Evolutionary conservation across 495 filamentous ascomycete species (phyloP).

Genomic region (Hyaloscypha hepaticicola): DNA sequence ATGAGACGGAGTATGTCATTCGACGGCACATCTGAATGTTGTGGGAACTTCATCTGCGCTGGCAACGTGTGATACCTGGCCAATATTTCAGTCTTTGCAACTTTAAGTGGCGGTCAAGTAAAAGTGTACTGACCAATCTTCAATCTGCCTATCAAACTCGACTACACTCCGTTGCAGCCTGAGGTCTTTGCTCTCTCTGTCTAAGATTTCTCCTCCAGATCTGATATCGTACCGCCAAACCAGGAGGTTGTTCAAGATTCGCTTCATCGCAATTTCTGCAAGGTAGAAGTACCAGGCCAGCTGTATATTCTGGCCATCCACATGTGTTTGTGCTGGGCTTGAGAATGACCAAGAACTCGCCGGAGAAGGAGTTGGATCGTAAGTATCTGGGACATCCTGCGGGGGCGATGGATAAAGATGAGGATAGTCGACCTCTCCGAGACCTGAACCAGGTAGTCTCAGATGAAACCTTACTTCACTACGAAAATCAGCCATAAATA

Average conservation of each 20-base stretch:
- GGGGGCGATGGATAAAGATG: neutral
- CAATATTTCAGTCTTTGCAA: neutral
- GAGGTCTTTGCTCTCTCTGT: neutral
- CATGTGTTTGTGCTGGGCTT: neutral
- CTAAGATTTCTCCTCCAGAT: neutral
- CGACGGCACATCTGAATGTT: neutral
- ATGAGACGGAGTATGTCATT: neutral
- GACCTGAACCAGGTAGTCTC: neutral
- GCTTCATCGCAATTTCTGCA: neutral
- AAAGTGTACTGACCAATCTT: neutral
- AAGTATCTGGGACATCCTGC: neutral
- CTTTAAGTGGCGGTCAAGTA: neutral
- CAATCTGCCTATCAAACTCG: neutral
- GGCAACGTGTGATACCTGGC: neutral
- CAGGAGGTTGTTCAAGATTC: neutral
- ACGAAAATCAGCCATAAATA: neutral
- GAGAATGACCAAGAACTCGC: neutral
- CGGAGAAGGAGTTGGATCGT: neutral
- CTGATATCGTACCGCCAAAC: neutral
- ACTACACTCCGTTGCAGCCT: neutral
- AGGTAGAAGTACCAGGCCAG: slow-evolving; percentile 1
- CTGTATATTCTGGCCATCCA: neutral
- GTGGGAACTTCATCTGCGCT: neutral
- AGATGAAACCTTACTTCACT: neutral
- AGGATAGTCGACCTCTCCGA: neutral